Evolutionary conservation across 495 filamentous ascomycete species (phyloP).

Genomic region (Lasiosphaeris hirsuta): DNA sequence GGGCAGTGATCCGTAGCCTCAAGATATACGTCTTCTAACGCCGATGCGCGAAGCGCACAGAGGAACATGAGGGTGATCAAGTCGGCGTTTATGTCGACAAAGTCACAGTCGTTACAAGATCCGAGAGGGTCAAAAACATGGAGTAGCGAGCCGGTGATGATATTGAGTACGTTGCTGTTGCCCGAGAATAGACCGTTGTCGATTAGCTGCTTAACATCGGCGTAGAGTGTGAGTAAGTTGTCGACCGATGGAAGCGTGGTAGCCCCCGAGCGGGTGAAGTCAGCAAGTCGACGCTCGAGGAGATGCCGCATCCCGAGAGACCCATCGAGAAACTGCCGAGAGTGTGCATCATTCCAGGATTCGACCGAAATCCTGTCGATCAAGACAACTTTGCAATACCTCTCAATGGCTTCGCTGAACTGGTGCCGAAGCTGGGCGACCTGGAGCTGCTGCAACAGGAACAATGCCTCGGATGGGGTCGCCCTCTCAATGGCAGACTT

Average conservation of each 20-base stretch:
- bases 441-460: constrained; percentile 22
- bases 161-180: constrained; percentile 10
- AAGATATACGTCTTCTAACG: constrained; percentile 25
- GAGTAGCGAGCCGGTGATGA: constrained; percentile 9
- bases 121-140: constrained; percentile 15
- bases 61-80: constrained; percentile 22
- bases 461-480: constrained; percentile 20
- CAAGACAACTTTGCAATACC: constrained; percentile 12
- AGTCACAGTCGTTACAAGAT: constrained; percentile 9
- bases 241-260: constrained; percentile 4
- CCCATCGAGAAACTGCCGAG: constrained; percentile 14
- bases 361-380: constrained; percentile 15
- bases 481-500: constrained; percentile 17
- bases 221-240: constrained; percentile 9
- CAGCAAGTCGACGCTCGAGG: constrained; percentile 11
- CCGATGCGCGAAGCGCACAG: constrained; percentile 21
- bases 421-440: constrained; percentile 7
- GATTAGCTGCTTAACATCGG: constrained; percentile 2
- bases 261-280: constrained; percentile 11
- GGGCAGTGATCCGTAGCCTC: constrained; percentile 30
- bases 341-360: constrained; percentile 21
- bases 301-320: constrained; percentile 14
- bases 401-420: constrained; percentile 18
- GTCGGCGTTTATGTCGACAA: constrained; percentile 25
- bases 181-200: constrained; percentile 15